phyloP scores from a whole-genome alignment of 2,329 filamentous ascomycete species.

The Metarhizium album region DNA sequence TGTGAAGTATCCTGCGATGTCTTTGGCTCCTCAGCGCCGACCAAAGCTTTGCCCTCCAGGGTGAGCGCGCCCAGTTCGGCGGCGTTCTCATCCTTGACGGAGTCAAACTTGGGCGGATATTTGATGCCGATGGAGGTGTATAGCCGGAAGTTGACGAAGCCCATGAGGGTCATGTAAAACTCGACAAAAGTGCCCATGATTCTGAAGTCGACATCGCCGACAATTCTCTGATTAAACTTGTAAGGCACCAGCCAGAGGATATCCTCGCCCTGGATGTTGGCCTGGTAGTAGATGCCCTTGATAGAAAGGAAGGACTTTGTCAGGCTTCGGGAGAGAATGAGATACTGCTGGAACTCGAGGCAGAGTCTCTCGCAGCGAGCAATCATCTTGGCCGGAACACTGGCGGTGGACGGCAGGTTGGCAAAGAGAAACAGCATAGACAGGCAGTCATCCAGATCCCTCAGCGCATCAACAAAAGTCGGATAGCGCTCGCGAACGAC shows the following conservation, averaged over 20 bases:
- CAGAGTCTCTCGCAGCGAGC: constrained; percentile 86
- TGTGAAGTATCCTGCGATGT: constrained; percentile 37
- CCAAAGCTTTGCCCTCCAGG: constrained; percentile 61
- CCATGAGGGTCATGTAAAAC: constrained; percentile 93
- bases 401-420: constrained; percentile 80
- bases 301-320: constrained; percentile 96
- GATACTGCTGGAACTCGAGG: constrained; percentile 95
- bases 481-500: constrained; percentile 97
- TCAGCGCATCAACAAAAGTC: constrained; percentile 86
- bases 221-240: constrained; percentile 90
- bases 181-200: constrained; percentile 99
- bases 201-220: constrained; percentile 90
- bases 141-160: constrained; percentile 91
- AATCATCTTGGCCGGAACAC: constrained; percentile 91
- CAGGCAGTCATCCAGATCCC: constrained; percentile 91
- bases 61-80: constrained; percentile 87
- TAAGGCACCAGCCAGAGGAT: constrained; percentile 96
- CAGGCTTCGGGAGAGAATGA: constrained; percentile 83
- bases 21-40: constrained; percentile 42
- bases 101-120: constrained; percentile 91
- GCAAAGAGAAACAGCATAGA: constrained; percentile 97
- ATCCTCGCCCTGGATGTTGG: constrained; percentile 92
- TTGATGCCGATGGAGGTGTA: constrained; percentile 87
- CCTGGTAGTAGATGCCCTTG: constrained; percentile 99
- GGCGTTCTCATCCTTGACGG: constrained; percentile 74